Evolutionary conservation across 148 eudicot species (phyloP), one percentile per base, ranked within the genome.

Genomic region (Nepenthes gracilis): DNA sequence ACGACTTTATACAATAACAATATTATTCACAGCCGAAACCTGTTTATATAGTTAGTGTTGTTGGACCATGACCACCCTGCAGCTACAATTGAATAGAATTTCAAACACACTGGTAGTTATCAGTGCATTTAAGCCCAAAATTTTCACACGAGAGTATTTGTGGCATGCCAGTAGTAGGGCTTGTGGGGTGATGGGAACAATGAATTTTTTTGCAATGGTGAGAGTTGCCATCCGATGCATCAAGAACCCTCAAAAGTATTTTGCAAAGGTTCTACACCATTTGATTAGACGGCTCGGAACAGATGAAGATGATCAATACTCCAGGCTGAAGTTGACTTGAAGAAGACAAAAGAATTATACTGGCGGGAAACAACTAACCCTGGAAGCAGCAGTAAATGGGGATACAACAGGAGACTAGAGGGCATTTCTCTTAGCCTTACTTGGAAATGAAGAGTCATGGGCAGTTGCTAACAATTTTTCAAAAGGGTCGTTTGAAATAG

Each of bases 271-370:
- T 8, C 49, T 78, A 50, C 75, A 73, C 62, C 59, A 53, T 4
- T 75, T 80, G 9, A 72, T 77, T 35, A 68, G 63, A 66, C 70
- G 74, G 55, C 63, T 35, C 9, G 84, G 87, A 56, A 79, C 84
- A 5, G 83, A 82, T 60, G 84, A 79, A 54, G 84, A 69, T 23
- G 79, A 62, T 47, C 70, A 23, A 79, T 33, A 79, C 65, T 45
- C 78, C 76, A 75, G 59, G 84, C 87, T 5, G 87, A 72, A 65
- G 61, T 82, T n/a, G 81, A 82, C 72, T 58, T 82, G 80, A 70
- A 79, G 65, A 70, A 70, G 59, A 78, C 74, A 45, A 78, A 78
- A 53, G 56, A 67, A 9, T n/a, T 74, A 35, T 78, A 67, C 68
- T 36, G 40, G 54, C 59, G 47, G 74, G 75, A 45, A 70, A 68